Conservation (phyloP, 495 filamentous ascomycete species). For the Neurospora sp. region DNA sequence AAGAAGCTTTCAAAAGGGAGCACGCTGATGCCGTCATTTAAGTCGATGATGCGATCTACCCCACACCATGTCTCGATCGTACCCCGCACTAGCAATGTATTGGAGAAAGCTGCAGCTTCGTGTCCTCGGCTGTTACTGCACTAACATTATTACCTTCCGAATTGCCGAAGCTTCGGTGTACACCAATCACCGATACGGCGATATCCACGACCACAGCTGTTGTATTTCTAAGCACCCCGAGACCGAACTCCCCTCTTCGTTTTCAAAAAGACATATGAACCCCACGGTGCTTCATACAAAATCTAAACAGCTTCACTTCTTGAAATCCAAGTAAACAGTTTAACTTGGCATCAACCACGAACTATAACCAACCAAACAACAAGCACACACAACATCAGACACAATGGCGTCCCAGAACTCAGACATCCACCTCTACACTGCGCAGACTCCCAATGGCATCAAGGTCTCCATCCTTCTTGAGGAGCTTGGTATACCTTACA, state of each 20-base stretch:
- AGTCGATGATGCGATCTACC: background rate
- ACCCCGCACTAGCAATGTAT: background rate
- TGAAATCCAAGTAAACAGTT: background rate
- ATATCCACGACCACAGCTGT: background rate
- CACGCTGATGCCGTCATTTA: background rate
- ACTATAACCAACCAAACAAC: background rate
- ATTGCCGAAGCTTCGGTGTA: background rate
- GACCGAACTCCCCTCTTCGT: background rate
- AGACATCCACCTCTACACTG: constrained; percentile 41
- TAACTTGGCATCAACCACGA: background rate
- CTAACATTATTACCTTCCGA: background rate
- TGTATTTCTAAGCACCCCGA: background rate
- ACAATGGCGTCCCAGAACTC: constrained; percentile 17
- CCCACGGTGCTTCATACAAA: background rate
- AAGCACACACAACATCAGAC: background rate
- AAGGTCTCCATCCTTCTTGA: constrained; percentile 87
- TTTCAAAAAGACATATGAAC: background rate
- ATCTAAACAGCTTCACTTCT: background rate
- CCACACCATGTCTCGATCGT: background rate
- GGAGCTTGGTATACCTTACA: constrained; percentile 66
- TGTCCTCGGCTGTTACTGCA: background rate
- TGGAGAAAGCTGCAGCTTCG: background rate
- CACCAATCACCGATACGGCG: background rate
- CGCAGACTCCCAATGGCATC: constrained; percentile 61
- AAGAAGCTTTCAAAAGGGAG: background rate